Conservation (phyloP, 2,329 filamentous ascomycete species). For the Capronia coronata region DNA sequence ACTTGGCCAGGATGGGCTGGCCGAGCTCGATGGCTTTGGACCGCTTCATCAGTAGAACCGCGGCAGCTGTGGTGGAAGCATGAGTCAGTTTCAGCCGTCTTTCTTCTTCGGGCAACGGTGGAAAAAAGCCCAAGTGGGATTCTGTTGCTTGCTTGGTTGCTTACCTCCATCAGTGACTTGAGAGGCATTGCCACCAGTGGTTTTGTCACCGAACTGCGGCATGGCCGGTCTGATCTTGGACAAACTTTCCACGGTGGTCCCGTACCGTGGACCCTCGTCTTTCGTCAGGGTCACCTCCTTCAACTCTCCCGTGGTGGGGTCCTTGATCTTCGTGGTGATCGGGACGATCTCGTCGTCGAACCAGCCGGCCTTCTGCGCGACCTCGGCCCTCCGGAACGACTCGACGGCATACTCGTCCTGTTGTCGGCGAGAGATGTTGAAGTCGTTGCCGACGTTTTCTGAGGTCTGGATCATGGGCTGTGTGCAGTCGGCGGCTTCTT, state of each 20-base stretch:
- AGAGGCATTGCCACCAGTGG: constrained; percentile 87
- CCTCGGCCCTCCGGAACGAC: constrained; percentile 80
- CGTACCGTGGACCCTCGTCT: constrained; percentile 86
- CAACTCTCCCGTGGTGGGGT: constrained; percentile 69
- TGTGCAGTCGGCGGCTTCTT: constrained; percentile 79
- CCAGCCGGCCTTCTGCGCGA: constrained; percentile 81
- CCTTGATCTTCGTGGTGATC: constrained; percentile 74
- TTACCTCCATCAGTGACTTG: constrained; percentile 86
- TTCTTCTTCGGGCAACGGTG: no score
- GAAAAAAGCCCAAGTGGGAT: no score
- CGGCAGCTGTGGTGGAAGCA: constrained; percentile 57
- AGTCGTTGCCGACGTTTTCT: constrained; percentile 91
- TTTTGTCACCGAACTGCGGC: constrained; percentile 77
- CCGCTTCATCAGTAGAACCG: constrained; percentile 88
- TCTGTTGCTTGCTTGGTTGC: no score
- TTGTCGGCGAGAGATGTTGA: constrained; percentile 69
- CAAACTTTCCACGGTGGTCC: constrained; percentile 77
- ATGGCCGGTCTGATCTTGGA: constrained; percentile 85
- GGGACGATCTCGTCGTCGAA: constrained; percentile 93
- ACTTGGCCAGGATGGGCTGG: constrained; percentile 91
- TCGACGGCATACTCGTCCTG: constrained; percentile 85
- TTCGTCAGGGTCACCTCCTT: constrained; percentile 71
- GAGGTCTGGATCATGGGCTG: constrained; percentile 97
- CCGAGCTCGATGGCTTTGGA: constrained; percentile 78
- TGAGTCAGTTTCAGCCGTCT: constrained; percentile 20